These are phyloP conservation scores for Plasmopara halstedii DNA, from an alignment of 352 stramenopile species.

Conservation along the genomic window DNA sequence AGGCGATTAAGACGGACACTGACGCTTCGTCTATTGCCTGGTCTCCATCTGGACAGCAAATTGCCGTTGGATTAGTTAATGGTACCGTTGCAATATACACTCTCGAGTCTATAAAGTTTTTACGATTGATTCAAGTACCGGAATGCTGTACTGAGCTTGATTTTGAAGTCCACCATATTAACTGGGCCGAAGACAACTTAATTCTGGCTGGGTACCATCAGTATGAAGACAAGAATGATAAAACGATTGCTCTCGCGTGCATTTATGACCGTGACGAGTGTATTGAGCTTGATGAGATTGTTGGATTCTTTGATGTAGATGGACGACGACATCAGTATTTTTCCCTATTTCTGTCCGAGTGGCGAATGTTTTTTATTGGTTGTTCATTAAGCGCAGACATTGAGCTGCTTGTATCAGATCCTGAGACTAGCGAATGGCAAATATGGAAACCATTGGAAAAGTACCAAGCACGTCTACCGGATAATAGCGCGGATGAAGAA, in stretches of 20 bases:
- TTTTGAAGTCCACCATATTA: conserved; percentile 54
- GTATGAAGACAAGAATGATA: conserved; percentile 41
- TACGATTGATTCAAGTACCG: conserved; percentile 32
- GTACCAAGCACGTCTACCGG: conserved; percentile 64
- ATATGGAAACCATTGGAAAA: conserved; percentile 71
- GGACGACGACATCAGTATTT: conserved; percentile 54
- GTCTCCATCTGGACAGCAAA: conserved; percentile 33
- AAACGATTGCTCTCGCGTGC: conserved; percentile 45
- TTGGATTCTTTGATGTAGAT: conserved; percentile 56
- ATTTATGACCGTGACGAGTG: conserved; percentile 46
- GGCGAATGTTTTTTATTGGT: conserved; percentile 76
- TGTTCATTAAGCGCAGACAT: conserved; percentile 76
- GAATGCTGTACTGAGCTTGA: conserved; percentile 24
- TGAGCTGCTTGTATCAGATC: conserved; percentile 61
- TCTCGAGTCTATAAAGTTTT: conserved; percentile 15
- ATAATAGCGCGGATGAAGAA: conserved; percentile 62
- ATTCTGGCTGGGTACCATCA: conserved; percentile 54
- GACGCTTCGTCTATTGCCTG: conserved; percentile 36
- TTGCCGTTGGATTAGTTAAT: conserved; percentile 35
- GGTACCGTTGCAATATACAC: conserved; percentile 32
- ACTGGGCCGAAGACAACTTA: conserved; percentile 63
- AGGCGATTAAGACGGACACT: conserved; percentile 10
- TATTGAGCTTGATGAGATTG: conserved; percentile 51
- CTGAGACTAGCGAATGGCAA: conserved; percentile 49
- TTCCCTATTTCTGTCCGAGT: conserved; percentile 53